Percentiles rank a stretch among this genome's conserved stretches.
Conservation (phyloP, 2,329 filamentous ascomycete species). For the Diplodia mutila region DNA sequence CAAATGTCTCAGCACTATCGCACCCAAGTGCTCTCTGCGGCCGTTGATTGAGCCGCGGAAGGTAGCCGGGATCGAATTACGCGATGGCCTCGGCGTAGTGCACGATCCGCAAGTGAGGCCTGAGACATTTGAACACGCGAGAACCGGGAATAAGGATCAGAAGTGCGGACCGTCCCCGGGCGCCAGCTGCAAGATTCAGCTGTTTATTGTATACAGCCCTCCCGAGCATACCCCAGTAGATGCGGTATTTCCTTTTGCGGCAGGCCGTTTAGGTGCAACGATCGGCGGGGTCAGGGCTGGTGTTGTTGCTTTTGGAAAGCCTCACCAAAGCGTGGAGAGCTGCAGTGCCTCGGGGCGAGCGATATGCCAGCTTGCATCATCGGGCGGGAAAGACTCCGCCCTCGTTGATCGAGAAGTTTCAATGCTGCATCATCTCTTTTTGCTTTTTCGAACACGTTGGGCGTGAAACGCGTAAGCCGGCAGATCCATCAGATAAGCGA, state of each 20-base stretch:
- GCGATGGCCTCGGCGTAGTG: too few relatives aligned
- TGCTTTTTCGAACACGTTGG: not conserved
- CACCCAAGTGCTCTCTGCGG: too few relatives aligned
- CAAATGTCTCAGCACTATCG: too few relatives aligned
- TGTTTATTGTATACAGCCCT: not conserved
- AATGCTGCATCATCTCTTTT: not conserved
- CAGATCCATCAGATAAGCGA: not conserved
- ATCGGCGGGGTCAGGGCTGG: not conserved
- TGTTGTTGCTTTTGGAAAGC: conserved; percentile 1
- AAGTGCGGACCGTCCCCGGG: not conserved
- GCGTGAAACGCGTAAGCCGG: not conserved
- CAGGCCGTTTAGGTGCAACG: not conserved
- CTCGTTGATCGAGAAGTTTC: not conserved
- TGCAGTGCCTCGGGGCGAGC: not conserved
- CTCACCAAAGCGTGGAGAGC: not conserved
- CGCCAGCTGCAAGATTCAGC: not conserved
- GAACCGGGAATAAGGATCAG: not conserved
- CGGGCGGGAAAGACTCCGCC: not conserved
- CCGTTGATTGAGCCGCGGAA: too few relatives aligned
- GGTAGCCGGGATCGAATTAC: too few relatives aligned
- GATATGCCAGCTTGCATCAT: not conserved
- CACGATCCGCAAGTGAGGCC: too few relatives aligned
- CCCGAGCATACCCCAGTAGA: not conserved
- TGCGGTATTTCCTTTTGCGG: not conserved
- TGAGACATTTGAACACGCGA: not conserved